Base-by-base conservation (phyloP, 495 filamentous ascomycete genomes). In the Aspergillus wentii region DNA sequence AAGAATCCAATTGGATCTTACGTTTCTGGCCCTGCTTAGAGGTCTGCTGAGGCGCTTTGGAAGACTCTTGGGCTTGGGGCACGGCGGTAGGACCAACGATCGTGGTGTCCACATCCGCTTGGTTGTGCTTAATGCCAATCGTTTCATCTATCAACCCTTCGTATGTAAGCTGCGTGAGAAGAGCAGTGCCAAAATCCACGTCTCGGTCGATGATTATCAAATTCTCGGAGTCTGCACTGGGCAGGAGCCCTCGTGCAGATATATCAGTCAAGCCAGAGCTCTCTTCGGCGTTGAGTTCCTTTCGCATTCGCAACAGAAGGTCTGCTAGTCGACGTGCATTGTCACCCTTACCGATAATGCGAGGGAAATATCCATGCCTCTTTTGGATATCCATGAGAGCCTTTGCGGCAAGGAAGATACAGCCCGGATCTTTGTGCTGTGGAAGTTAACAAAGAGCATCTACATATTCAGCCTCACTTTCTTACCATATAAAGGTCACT, bases 311-410 rank as follows among this genome's bases (percentile, higher is more conserved):
- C 22, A 85, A 64, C n/a, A 99, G 69, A 9, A 96, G 72, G 51
- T 96, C 90, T 35, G 88, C 86, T 1, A 99, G 74, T 23, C 82
- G 78, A 42, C 88, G 85, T 14, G 89, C 90, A 64, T 94, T 82
- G 55, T 97, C 89, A 14, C 94, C 94, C 64, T 99, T 99, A 27
- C 94, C 94, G 28, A 94, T 81, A 48, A 99, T 94, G 6, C 90
- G 79, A 22, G 94, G 92, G 51, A 97, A 97, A 32, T 97, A 80
- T 5, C 94, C 94, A 61, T 96, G 81, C 43, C 81, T 80, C 55
- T 88, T 82, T 58, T 99, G 94, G 37, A 96, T 80, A 16, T 76
- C 80, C 94, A 99, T 97, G 38, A 99, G 70, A n/a, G 94, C 91
- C 55, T 83, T 83, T 30, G 94, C 88, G 35, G 90, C 75, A 16